Percentiles rank a stretch among this genome's conserved stretches.
Conservation (phyloP, 768 basidiomycete genomes). For the Termitomyces sp. region DNA sequence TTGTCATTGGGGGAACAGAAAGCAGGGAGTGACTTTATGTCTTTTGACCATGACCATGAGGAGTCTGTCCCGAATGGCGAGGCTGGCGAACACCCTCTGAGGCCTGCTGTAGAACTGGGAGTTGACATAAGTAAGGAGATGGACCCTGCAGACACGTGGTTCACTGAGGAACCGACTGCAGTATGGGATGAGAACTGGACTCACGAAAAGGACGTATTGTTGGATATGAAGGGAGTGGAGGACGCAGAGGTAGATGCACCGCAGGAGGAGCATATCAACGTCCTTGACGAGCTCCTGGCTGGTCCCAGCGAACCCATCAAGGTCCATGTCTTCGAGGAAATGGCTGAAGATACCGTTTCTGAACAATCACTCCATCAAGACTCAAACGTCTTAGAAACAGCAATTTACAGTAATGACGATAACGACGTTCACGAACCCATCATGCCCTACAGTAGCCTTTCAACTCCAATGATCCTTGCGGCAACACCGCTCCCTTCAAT, state of each 20-base stretch:
- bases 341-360: not conserved
- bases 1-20: not conserved
- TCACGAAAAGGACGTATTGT: not conserved
- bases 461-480: slow-evolving; percentile 1
- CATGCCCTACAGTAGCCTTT: not conserved
- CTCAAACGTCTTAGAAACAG: not conserved
- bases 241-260: not conserved
- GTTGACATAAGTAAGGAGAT: slow-evolving; percentile 1
- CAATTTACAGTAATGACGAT: slow-evolving; percentile 6
- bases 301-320: slow-evolving; percentile 2
- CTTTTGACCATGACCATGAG: not conserved
- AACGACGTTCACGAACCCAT: slow-evolving; percentile 4
- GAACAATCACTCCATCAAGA: not conserved
- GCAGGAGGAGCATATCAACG: not conserved
- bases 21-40: not conserved
- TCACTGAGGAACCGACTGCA: slow-evolving; percentile 12
- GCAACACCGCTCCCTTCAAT: slow-evolving; percentile 6
- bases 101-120: not conserved
- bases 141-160: slow-evolving; percentile 16
- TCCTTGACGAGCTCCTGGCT: slow-evolving; percentile 5
- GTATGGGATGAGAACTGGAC: slow-evolving; percentile 11
- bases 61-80: not conserved
- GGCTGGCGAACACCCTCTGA: not conserved
- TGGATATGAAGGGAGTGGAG: not conserved
- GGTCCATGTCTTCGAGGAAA: slow-evolving; percentile 5